These are phyloP conservation scores for Nicotiana noctiflora DNA, from an alignment of 257 asterid species.

Conservation along the genomic window DNA sequence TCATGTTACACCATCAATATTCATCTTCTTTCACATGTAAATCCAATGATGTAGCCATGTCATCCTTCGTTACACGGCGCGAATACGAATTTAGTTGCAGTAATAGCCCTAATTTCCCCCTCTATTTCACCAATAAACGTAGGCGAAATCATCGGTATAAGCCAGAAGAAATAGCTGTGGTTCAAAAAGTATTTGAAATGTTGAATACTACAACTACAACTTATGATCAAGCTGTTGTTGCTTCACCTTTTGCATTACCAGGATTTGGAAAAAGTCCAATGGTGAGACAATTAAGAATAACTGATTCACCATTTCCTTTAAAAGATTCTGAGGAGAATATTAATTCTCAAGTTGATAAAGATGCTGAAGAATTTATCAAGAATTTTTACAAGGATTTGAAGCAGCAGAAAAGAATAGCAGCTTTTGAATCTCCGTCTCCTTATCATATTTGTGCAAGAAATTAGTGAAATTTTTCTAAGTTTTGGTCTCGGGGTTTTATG, in stretches of 20 bases:
- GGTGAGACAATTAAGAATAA: constrained; percentile 37
- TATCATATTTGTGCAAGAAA: constrained; percentile 25
- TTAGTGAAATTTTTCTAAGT: not conserved
- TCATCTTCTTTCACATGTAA: constrained; percentile 21
- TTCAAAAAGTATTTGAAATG: constrained; percentile 12
- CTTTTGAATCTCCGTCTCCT: constrained; percentile 43
- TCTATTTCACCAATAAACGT: constrained; percentile 13
- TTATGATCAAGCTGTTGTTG: not conserved
- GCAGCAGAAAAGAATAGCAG: constrained; percentile 32
- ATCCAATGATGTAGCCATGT: constrained; percentile 20
- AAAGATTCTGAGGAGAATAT: constrained; percentile 26
- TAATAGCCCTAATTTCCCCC: constrained; percentile 21
- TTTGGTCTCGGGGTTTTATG: not conserved
- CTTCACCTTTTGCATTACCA: constrained; percentile 20
- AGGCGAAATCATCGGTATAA: constrained; percentile 3
- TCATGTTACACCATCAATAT: constrained; percentile 24
- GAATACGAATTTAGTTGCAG: constrained; percentile 47
- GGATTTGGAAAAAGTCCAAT: constrained; percentile 35
- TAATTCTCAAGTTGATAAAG: constrained; percentile 31
- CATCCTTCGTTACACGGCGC: constrained; percentile 18
- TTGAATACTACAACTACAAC: constrained; percentile 12
- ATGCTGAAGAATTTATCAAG: constrained; percentile 41
- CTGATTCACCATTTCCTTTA: constrained; percentile 40
- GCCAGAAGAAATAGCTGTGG: not conserved
- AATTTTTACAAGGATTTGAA: constrained; percentile 46